phyloP scores from a whole-genome alignment of 345 rosid genomes.

The Pistacia atlantica region DNA sequence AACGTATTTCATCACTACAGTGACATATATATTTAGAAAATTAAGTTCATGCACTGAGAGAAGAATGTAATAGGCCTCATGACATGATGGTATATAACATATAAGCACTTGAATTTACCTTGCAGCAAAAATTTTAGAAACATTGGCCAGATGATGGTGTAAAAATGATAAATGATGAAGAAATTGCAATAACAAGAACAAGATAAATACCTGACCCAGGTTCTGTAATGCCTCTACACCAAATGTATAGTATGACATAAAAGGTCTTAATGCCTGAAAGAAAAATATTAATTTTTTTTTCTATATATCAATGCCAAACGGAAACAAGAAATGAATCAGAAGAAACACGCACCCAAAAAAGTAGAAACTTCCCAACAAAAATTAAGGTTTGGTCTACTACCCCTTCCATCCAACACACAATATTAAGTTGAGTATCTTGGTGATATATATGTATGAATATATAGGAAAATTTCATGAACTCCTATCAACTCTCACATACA shows the following conservation, averaged over 20 bases:
- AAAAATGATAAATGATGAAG: background rate
- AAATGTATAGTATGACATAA: conserved; percentile 63
- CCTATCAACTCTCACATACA: no score
- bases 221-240: conserved; percentile 50
- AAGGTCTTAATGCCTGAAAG: conserved; percentile 81
- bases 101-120: no score
- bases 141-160: no score
- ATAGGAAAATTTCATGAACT: no score
- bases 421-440: no score
- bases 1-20: background rate
- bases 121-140: no score
- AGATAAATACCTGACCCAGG: conserved; percentile 59
- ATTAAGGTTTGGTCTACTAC: background rate
- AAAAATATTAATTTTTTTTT: conserved; percentile 11
- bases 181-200: conserved; percentile 12
- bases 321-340: background rate
- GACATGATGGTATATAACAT: background rate
- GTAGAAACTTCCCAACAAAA: background rate
- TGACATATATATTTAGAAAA: background rate
- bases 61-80: background rate
- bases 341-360: background rate
- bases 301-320: background rate
- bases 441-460: no score
- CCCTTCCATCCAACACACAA: background rate
- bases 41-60: no score